Conservation (phyloP, 805 yeast species). For the Candida sonorensis region DNA sequence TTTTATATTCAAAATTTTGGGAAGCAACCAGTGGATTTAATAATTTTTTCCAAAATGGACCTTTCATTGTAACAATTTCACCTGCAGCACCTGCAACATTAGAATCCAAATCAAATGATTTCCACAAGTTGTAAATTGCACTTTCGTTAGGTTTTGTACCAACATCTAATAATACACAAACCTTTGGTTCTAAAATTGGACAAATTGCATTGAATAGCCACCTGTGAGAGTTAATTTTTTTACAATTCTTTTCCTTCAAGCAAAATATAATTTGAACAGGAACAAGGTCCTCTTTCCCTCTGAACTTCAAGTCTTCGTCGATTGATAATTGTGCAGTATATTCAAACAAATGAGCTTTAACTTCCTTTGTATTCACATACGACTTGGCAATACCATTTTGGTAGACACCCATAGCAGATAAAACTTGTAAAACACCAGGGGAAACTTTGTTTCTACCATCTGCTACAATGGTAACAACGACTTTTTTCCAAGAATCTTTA, state of each 20-base stretch:
- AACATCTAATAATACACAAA: constrained; percentile 85
- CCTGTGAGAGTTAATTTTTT: constrained; percentile 94
- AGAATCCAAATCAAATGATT: constrained; percentile 92
- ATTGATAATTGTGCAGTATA: constrained; percentile 93
- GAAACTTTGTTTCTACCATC: constrained; percentile 91
- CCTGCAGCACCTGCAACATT: constrained; percentile 99
- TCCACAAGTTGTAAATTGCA: constrained; percentile 92
- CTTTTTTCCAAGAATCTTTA: constrained; percentile 92
- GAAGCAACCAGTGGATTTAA: constrained; percentile 91
- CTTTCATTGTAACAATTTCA: constrained; percentile 92
- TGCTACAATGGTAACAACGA: constrained; percentile 83
- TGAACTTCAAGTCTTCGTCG: constrained; percentile 82
- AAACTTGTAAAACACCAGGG: constrained; percentile 76
- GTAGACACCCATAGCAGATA: constrained; percentile 93
- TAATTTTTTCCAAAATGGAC: constrained; percentile 74
- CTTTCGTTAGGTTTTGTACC: constrained; percentile 91
- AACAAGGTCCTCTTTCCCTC: constrained; percentile 83
- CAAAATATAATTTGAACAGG: constrained; percentile 95
- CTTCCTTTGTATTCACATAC: constrained; percentile 84
- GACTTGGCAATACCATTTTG: constrained; percentile 98
- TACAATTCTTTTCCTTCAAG: constrained; percentile 84
- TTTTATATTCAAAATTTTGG: constrained; percentile 92
- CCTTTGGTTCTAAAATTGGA: constrained; percentile 87
- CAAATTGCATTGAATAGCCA: constrained; percentile 97
- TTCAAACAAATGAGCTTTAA: constrained; percentile 90